These are phyloP conservation scores for Echites panduratus DNA, from an alignment of 257 asterid genomes.

Conservation along the genomic window DNA sequence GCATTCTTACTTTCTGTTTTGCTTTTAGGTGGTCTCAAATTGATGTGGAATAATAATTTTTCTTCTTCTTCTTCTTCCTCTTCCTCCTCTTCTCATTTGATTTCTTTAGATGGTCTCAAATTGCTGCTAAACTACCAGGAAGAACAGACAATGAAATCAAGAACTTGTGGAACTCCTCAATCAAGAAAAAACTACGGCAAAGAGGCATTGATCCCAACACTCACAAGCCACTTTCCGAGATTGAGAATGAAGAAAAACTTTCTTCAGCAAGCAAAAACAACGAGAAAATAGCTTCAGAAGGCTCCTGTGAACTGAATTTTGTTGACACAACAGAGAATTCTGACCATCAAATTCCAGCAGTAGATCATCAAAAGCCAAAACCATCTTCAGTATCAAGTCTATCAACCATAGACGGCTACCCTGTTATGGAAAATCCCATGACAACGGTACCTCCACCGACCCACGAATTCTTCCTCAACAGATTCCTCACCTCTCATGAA, in stretches of 20 bases:
- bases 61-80: too few relatives aligned
- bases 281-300: constrained; percentile 38
- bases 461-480: constrained; percentile 66
- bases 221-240: constrained; percentile 62
- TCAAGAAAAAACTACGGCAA: constrained; percentile 84
- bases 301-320: constrained; percentile 45
- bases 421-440: constrained; percentile 18
- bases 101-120: constrained; percentile 75
- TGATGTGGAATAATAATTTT: too few relatives aligned
- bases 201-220: constrained; percentile 85
- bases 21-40: too few relatives aligned
- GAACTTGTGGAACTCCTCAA: constrained; percentile 87
- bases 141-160: constrained; percentile 91
- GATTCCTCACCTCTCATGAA: constrained; percentile 44
- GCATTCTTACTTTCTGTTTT: neutral
- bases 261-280: constrained; percentile 29
- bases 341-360: constrained; percentile 17
- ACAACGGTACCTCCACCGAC: constrained; percentile 19
- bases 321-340: constrained; percentile 27
- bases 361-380: constrained; percentile 16
- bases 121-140: constrained; percentile 82
- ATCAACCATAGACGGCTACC: constrained; percentile 23
- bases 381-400: constrained; percentile 8
- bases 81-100: too few relatives aligned
- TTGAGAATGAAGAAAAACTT: constrained; percentile 32